Percentiles rank a stretch among this genome's conserved stretches.
These are phyloP conservation scores for Hebeloma cylindrosporum DNA, from an alignment of 768 basidiomycete species.

Conservation along the genomic window DNA sequence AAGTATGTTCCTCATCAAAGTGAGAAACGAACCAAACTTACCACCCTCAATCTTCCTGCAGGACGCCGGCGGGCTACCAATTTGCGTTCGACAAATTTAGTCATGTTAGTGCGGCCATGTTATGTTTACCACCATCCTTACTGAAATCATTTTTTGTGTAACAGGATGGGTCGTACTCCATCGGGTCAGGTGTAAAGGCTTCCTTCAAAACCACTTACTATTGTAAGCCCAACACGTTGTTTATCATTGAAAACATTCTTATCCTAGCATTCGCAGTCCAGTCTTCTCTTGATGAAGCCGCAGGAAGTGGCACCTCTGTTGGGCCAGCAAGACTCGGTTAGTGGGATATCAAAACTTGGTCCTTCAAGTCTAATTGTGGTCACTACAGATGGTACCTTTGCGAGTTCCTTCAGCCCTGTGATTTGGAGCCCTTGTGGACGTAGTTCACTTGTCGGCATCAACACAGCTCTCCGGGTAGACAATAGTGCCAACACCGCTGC, in stretches of 20 bases:
- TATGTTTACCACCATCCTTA: background rate
- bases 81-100: slow-evolving; percentile 23
- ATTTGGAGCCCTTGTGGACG: slow-evolving; percentile 25
- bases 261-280: slow-evolving; percentile 16
- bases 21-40: too few relatives aligned
- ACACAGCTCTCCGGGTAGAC: slow-evolving; percentile 20
- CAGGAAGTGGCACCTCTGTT: slow-evolving; percentile 9
- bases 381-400: slow-evolving; percentile 5
- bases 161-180: slow-evolving; percentile 19
- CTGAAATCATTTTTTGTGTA: background rate
- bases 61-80: slow-evolving; percentile 22
- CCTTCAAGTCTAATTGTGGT: background rate
- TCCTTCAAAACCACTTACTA: slow-evolving; percentile 19
- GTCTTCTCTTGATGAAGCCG: slow-evolving; percentile 9
- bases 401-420: slow-evolving; percentile 11
- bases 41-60: background rate
- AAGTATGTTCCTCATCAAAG: slow-evolving; percentile 12
- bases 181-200: slow-evolving; percentile 17
- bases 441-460: slow-evolving; percentile 18
- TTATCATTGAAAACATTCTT: background rate
- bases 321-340: slow-evolving; percentile 17
- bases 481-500: slow-evolving; percentile 16
- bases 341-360: background rate
- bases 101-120: slow-evolving; percentile 9
- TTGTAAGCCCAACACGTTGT: slow-evolving; percentile 8